phyloP scores from a whole-genome alignment of 2,329 filamentous ascomycete species.

The Atkinsonella hypoxylon region DNA sequence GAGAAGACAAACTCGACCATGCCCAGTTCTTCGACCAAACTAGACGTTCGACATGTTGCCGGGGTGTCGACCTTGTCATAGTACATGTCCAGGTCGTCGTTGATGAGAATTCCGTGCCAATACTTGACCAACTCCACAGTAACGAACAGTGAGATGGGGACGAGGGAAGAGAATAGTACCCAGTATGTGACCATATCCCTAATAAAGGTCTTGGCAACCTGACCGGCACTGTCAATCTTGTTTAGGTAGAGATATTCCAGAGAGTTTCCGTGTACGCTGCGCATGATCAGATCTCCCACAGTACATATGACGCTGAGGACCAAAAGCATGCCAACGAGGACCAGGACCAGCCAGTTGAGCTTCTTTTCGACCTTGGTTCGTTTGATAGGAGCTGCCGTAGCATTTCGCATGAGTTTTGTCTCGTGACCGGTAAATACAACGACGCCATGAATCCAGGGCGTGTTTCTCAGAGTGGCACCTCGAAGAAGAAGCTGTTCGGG shows the following conservation, averaged over 20 bases:
- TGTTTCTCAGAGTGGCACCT: slow-evolving; percentile 89
- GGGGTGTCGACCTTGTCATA: slow-evolving; percentile 92
- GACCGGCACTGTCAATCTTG: slow-evolving; percentile 38
- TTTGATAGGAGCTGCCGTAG: slow-evolving; percentile 94
- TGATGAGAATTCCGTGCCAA: slow-evolving; percentile 94
- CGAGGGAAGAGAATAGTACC: slow-evolving; percentile 92
- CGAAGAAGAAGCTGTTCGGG: slow-evolving; percentile 88
- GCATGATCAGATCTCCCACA: slow-evolving; percentile 75
- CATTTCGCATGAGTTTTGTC: slow-evolving; percentile 98
- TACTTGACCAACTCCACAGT: slow-evolving; percentile 98
- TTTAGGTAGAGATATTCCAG: slow-evolving; percentile 64
- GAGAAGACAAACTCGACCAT: slow-evolving; percentile 99
- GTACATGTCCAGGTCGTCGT: slow-evolving; percentile 95
- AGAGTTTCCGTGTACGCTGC: slow-evolving; percentile 47
- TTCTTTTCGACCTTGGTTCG: slow-evolving; percentile 89
- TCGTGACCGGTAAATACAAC: slow-evolving; percentile 93
- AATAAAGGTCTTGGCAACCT: slow-evolving; percentile 68
- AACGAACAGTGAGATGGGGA: slow-evolving; percentile 95
- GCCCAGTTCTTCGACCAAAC: slow-evolving; percentile 88
- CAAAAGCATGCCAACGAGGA: slow-evolving; percentile 76
- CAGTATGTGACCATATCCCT: slow-evolving; percentile 96
- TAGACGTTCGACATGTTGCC: slow-evolving; percentile 90
- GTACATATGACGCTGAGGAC: slow-evolving; percentile 81
- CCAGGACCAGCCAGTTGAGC: slow-evolving; percentile 86
- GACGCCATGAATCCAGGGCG: slow-evolving; percentile 90